These are phyloP conservation scores for Pestalotiopsis sp. DNA, from an alignment of 2,329 filamentous ascomycete species.

Conservation along the genomic window DNA sequence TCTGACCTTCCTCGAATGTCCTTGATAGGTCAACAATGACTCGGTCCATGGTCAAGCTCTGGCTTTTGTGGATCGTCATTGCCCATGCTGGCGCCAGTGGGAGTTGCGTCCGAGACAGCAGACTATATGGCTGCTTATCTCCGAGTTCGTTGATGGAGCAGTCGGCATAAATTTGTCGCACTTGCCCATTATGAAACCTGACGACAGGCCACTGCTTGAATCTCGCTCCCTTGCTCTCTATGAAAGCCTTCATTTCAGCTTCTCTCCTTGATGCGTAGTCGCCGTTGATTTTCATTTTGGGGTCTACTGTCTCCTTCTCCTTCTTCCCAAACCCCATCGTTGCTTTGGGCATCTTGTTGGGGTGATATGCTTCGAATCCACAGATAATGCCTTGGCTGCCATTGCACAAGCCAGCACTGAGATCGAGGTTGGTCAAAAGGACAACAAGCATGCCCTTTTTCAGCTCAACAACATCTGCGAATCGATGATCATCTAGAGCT, in stretches of 20 bases:
- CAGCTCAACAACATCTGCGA: conserved; percentile 43
- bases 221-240: conserved; percentile 27
- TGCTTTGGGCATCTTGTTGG: conserved; percentile 28
- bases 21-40: conserved; percentile 56
- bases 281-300: conserved; percentile 31
- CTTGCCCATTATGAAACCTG: conserved; percentile 49
- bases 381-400: conserved; percentile 49
- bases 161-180: conserved; percentile 50
- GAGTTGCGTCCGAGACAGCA: conserved; percentile 61
- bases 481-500: conserved; percentile 47
- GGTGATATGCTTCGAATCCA: conserved; percentile 41
- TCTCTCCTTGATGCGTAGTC: conserved; percentile 40
- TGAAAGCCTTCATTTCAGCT: conserved; percentile 40
- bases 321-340: conserved; percentile 17
- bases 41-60: conserved; percentile 64
- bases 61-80: conserved; percentile 64
- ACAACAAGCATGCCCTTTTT: conserved; percentile 56
- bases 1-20: conserved; percentile 60
- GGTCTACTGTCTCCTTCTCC: conserved; percentile 5
- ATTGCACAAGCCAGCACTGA: conserved; percentile 44
- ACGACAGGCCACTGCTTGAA: conserved; percentile 53
- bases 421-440: conserved; percentile 51
- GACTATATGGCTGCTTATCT: conserved; percentile 44
- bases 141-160: conserved; percentile 52
- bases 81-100: conserved; percentile 64